phyloP scores from a whole-genome alignment of 2,329 filamentous ascomycete species.

The Aureobasidium lini region DNA sequence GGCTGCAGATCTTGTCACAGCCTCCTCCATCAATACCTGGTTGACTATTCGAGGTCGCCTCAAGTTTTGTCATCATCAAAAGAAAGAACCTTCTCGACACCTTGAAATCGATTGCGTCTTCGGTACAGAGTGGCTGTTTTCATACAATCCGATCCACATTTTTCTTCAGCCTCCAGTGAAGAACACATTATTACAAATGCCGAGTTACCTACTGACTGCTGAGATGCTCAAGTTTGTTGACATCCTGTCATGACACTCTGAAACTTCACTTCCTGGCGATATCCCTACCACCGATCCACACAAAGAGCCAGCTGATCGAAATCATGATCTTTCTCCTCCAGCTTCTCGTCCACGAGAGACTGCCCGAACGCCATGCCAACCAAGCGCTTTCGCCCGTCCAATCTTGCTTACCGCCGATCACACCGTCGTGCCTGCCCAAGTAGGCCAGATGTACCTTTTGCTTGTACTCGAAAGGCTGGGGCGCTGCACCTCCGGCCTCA shows the following conservation, averaged over 20 bases:
- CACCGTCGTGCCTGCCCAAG: constrained; percentile 35
- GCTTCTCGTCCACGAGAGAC: constrained; percentile 24
- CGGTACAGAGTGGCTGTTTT: no score
- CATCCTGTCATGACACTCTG: not conserved
- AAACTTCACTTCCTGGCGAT: constrained; percentile 22
- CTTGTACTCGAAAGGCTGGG: constrained; percentile 31
- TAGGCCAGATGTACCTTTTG: constrained; percentile 34
- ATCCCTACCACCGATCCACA: constrained; percentile 23
- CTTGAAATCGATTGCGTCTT: no score
- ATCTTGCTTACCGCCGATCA: constrained; percentile 32
- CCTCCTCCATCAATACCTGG: not conserved
- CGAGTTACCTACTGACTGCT: no score
- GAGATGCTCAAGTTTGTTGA: not conserved
- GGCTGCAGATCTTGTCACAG: constrained; percentile 1
- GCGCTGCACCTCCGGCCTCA: constrained; percentile 9
- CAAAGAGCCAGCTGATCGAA: constrained; percentile 23
- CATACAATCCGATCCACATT: no score
- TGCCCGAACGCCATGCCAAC: constrained; percentile 37
- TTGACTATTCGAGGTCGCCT: not conserved
- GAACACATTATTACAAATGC: no score
- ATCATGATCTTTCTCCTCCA: constrained; percentile 27
- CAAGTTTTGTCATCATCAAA: not conserved
- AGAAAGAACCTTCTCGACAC: no score
- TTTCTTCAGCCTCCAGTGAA: no score
- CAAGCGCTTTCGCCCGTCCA: constrained; percentile 37